A percentile compares a stretch with the other conserved stretches of the same genome.
These are phyloP conservation scores for Myotisia sp. DNA, from an alignment of 2,329 filamentous ascomycete species.

Conservation along the genomic window DNA sequence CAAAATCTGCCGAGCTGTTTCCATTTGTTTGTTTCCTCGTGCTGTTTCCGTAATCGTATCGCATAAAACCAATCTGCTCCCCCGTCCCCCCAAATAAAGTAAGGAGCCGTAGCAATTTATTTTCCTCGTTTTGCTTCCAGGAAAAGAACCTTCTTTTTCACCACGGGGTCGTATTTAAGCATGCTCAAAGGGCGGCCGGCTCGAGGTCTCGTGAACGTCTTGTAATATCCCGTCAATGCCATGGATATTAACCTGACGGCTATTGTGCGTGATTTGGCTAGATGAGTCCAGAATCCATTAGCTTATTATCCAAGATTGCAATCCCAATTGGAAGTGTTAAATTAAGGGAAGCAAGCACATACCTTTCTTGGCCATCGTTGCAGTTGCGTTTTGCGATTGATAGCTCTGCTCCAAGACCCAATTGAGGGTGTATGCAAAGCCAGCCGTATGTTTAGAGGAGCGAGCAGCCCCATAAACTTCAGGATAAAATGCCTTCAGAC, in stretches of 20 bases:
- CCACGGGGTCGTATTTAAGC: conserved; percentile 97
- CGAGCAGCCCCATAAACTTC: neutral
- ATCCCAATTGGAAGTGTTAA: too few species aligned
- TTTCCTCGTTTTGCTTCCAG: conserved; percentile 69
- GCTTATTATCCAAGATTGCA: neutral
- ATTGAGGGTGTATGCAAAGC: neutral
- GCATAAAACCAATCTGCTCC: too few species aligned
- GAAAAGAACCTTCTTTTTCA: conserved; percentile 90
- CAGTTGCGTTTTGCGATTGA: too few species aligned
- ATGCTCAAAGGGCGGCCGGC: conserved; percentile 76
- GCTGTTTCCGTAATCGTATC: too few species aligned
- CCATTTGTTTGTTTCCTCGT: too few species aligned
- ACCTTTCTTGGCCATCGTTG: conserved; percentile 1
- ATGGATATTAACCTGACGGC: conserved; percentile 91
- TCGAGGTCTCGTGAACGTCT: conserved; percentile 73
- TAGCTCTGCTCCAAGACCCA: too few species aligned
- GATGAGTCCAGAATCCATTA: neutral
- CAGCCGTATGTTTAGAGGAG: neutral
- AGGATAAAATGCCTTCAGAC: neutral
- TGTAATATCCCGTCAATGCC: conserved; percentile 98
- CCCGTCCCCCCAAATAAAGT: neutral
- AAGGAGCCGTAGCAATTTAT: conserved; percentile 15
- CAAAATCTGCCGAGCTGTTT: too few species aligned
- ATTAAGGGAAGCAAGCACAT: neutral
- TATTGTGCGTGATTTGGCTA: conserved; percentile 63